These are phyloP conservation scores for Copromyces sp. DNA, from an alignment of 495 filamentous ascomycete species.

Conservation along the genomic window DNA sequence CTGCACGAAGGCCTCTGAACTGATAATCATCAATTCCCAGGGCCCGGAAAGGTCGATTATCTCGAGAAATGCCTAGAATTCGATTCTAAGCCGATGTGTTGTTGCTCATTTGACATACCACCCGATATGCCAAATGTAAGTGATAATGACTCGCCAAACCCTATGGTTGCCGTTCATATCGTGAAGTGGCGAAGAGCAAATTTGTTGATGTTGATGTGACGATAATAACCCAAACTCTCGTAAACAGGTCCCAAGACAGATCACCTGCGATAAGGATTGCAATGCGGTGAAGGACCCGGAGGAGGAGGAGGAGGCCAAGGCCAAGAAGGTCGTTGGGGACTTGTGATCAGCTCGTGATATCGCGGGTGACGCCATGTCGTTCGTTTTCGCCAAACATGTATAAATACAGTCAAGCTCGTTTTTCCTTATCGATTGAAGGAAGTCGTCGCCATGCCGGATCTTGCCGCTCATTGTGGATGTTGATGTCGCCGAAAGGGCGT, in stretches of 20 bases:
- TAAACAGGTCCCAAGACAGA: conserved; percentile 1
- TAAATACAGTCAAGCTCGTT: not conserved
- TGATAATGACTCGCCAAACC: not conserved
- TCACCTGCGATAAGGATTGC: conserved; percentile 7
- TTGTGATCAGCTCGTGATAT: not conserved
- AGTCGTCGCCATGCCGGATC: not conserved
- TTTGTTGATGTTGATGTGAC: not conserved
- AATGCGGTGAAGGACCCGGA: not conserved
- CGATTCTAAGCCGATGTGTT: conserved; percentile 10
- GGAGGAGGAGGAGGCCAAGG: conserved; percentile 1
- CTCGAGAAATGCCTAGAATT: conserved; percentile 6
- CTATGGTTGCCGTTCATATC: not conserved
- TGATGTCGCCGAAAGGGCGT: not conserved
- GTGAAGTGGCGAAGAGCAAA: not conserved
- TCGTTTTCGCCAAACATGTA: not conserved
- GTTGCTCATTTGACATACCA: not conserved
- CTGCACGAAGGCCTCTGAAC: not conserved
- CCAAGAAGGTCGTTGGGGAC: not conserved
- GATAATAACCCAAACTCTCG: not conserved
- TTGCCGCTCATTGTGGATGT: not conserved
- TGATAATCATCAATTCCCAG: not conserved
- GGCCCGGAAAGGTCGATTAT: conserved; percentile 4
- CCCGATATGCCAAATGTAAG: not conserved
- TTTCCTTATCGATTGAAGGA: not conserved
- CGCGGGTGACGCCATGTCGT: not conserved